A percentile compares a stretch with the other conserved stretches of the same genome.
Evolutionary conservation across 2,329 filamentous ascomycete genomes (phyloP).

Genomic region (Lecanoromycetidae sp.): DNA sequence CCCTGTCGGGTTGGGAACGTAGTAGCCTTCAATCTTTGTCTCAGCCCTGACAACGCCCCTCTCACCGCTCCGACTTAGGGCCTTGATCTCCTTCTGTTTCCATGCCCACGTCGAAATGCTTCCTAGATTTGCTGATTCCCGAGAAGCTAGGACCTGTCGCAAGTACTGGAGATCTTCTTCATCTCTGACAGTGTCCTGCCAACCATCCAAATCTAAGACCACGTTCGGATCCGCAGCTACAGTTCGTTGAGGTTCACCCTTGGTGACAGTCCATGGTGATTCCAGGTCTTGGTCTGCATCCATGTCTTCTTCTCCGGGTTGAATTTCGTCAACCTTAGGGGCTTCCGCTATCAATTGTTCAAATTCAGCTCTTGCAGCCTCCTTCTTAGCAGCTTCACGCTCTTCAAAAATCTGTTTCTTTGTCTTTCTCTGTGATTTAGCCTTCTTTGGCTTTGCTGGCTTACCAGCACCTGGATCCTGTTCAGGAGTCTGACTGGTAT

Average conservation of each 20-base stretch:
- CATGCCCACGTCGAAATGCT: constrained; percentile 54
- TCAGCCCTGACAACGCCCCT: constrained; percentile 41
- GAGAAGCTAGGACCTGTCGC: constrained; percentile 37
- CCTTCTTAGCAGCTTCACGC: constrained; percentile 47
- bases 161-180: constrained; percentile 53
- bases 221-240: constrained; percentile 54
- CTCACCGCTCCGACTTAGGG: constrained; percentile 48
- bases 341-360: constrained; percentile 27
- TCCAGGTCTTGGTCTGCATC: constrained; percentile 27
- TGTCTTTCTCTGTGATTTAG: constrained; percentile 58
- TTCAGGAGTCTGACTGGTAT: constrained; percentile 22
- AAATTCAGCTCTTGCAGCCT: constrained; percentile 40
- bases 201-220: constrained; percentile 57
- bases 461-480: constrained; percentile 23
- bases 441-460: constrained; percentile 46
- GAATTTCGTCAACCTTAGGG: constrained; percentile 15
- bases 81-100: constrained; percentile 61
- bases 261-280: constrained; percentile 49
- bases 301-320: constrained; percentile 17
- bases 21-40: constrained; percentile 53
- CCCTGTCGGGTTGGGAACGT: constrained; percentile 75
- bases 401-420: constrained; percentile 68
- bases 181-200: constrained; percentile 57
- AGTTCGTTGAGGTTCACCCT: constrained; percentile 47
- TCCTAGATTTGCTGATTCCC: constrained; percentile 38